Conservation (phyloP, 331 rosid genomes). For the Malus hybrid region DNA sequence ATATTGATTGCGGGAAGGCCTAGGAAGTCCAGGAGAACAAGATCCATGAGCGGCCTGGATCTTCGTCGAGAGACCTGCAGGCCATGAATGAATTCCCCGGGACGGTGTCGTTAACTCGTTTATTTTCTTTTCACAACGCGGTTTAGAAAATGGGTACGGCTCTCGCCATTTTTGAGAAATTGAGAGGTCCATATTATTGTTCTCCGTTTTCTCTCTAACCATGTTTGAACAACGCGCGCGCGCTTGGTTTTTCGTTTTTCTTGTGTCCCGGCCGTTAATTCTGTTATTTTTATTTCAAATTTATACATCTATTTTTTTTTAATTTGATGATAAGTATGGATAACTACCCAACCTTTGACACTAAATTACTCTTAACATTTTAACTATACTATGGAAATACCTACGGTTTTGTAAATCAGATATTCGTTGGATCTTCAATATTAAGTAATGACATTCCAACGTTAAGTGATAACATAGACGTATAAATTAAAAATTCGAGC, state of each 20-base stretch:
- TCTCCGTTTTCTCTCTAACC: neutral
- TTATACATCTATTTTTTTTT: neutral
- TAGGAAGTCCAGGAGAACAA: conserved; percentile 6
- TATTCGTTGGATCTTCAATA: too few relatives aligned
- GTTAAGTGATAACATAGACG: too few relatives aligned
- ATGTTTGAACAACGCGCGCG: neutral
- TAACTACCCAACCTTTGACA: neutral
- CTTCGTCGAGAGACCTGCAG: conserved; percentile 1
- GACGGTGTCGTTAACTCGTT: neutral
- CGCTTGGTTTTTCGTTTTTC: neutral
- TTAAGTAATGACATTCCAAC: neutral
- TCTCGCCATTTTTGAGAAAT: neutral
- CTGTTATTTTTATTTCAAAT: neutral
- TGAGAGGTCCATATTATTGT: conserved; percentile 4
- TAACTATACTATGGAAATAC: too few relatives aligned
- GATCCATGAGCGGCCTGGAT: conserved; percentile 7
- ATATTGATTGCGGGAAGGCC: neutral
- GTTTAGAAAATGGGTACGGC: neutral
- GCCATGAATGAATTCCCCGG: neutral
- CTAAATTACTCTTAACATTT: too few relatives aligned
- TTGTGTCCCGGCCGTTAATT: neutral
- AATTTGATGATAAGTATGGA: too few relatives aligned
- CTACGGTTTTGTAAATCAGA: too few relatives aligned
- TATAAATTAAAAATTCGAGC: neutral
- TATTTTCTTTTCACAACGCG: too few relatives aligned